Evolutionary conservation across 2,329 filamentous ascomycete genomes (phyloP), one percentile per base, ranked within the genome.

Genomic region (Cryphonectria radicalis): DNA sequence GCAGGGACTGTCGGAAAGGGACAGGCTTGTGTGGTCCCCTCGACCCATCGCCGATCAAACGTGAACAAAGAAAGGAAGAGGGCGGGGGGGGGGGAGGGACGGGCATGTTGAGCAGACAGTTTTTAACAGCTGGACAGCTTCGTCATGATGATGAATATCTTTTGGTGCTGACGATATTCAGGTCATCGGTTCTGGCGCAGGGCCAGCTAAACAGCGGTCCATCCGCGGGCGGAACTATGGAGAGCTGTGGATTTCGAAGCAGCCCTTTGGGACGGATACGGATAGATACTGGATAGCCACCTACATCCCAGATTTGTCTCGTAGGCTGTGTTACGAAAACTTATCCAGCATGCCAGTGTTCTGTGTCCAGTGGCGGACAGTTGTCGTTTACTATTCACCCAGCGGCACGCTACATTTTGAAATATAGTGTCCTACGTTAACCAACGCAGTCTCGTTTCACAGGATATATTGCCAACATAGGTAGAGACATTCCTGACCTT

Each of bases 361-460:
- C 14, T 59, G 28, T 59, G 14, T 35, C 7, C 13, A 19, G 55
- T 17, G 55, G 55, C 55, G 28, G 55, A 32, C 55, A 59, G 6
- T 35, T 35, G 55, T 32, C 11, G 55, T 32, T 35, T 35, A 62
- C 35, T 62, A 13, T n/a, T 22, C 10, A 62, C 14, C 35, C 59
- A 62, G 40, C 59, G 59, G 32, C 32, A 62, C 32, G 35, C 59
- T 62, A 35, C 59, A 62, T 62, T 37, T 62, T 40, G 22, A 32
- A 35, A 14, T 14, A 62, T 62, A 62, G 19, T 37, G 59, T 40
- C 59, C 35, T 40, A 35, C 59, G 35, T 59, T 35, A 17, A 32
- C 28, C 55, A 14, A 35, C 55, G 14, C 59, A 13, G 28, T 40
- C 35, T 40, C 11, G 32, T 62, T 40, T 40, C 59, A 62, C 59